Evolutionary conservation across 2,329 filamentous ascomycete species (phyloP), one percentile per base, ranked within the genome.

Genomic region (Xylariaceae sp.): DNA sequence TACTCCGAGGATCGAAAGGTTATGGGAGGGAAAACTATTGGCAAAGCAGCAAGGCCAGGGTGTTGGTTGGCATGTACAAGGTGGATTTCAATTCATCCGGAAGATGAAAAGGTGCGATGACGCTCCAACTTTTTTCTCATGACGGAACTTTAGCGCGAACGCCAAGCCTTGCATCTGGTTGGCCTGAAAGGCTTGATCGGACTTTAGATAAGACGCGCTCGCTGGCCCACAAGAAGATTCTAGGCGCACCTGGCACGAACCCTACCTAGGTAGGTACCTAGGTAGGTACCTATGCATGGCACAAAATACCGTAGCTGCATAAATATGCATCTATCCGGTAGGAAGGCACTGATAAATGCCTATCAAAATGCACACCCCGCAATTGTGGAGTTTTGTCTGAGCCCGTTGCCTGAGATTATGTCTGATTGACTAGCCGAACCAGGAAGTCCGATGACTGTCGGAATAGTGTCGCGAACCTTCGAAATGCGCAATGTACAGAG

Each of bases 91-190:
- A 5, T 37, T 37, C 8, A 11, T 37, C 19, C 19, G 29, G 30
- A 45, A 31, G 32, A 31, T 19, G 19, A 30, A 50, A 50, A n/a
- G 48, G 41, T 52, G 57, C 66, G 47, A 68, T 67, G 65, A 64
- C 64, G 65, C 61, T 64, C 60, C 57, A 64, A 66, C 50, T 65
- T 67, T 68, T 66, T 63, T 67, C 64, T 62, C 59, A 42, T 43
- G 35, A 40, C 47, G 58, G n/a, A 45, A 45, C 43, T 9, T 45
- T 45, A 55, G 55, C 58, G 53, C 45, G 3, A 30, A 11, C 53
- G 56, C 63, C 61, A 63, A 64, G 59, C 52, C 54, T 5, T 12
- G n/a, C 47, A 45, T 60, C 54, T 53, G 50, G 49, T 58, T 51
- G 50, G 40, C 30, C 27, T 47, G 5, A 37, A 12, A 41, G 44